Evolutionary conservation across 2,329 filamentous ascomycete species (phyloP), one percentile per base, ranked within the genome.

Genomic region (Escovopsis sp.): DNA sequence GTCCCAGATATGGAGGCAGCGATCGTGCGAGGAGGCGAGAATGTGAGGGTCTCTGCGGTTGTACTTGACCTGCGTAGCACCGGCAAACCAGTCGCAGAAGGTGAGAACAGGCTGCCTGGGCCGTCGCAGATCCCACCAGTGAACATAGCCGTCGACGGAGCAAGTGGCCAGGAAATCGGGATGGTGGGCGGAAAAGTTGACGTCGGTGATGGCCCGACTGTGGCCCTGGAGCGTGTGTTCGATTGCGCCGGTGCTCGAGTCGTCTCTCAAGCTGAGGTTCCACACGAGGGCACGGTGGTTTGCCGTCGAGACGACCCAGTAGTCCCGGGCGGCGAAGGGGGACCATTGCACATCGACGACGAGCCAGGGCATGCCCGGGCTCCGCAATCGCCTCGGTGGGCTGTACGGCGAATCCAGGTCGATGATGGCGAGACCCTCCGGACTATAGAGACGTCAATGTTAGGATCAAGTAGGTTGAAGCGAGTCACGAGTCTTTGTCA

Each of bases 311-410:
- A 86, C 85, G 15, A 95, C 82, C 88, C 89, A 95, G 54, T 88
- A 88, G 59, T 94, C 85, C 39, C 88, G 77, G 18, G 75, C 77
- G 11, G 88, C 84, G 59, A 95, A 94, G 1, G 89, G 89, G 10
- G 86, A 94, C 89, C 89, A 95, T 61, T 95, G 89, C 28, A 94
- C 88, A 60, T 95, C 89, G 10, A 89, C 87, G 5, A 94, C 88
- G 41, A 94, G 79, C 86, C 88, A 95, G n/a, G 85, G 82, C 36
- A 86, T 80, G 43, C 85, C 82, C 61, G 94, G 85, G 48, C 82
- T 82, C 51, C 72, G 73, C 39, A 95, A 72, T 53, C 87, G 82
- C 15, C 87, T 81, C 15, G 89, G 89, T 9, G 83, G 82, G 46
- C 82, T 91, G 57, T 87, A 91, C 1, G 86, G 86, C 10, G 80